A percentile compares a stretch with the other conserved stretches of the same genome.
Evolutionary conservation across 768 basidiomycete genomes (phyloP).

Genomic region (Strobilomyces dryophilus): DNA sequence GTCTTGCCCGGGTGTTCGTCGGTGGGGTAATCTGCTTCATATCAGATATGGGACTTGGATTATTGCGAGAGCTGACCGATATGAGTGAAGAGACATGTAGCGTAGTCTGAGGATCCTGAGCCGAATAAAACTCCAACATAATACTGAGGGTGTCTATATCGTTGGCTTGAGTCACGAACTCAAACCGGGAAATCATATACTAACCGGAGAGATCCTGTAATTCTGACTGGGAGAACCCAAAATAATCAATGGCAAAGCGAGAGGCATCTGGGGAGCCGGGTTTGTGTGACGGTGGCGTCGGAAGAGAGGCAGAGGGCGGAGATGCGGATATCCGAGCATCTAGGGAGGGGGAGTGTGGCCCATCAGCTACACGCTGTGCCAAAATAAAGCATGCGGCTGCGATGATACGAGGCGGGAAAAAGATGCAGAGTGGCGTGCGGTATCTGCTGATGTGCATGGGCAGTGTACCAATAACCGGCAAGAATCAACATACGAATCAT

Average conservation of each 20-base stretch:
- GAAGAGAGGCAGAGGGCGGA: constrained; percentile 70
- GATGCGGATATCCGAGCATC: constrained; percentile 70
- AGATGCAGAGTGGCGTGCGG: constrained; percentile 72
- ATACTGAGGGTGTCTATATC: constrained; percentile 57
- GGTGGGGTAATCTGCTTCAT: constrained; percentile 48
- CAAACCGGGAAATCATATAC: constrained; percentile 6
- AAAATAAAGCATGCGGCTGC: constrained; percentile 77
- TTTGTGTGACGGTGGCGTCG: constrained; percentile 77
- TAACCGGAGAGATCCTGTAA: constrained; percentile 58
- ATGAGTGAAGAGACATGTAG: constrained; percentile 49
- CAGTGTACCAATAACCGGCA: neutral
- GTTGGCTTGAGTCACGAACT: constrained; percentile 1
- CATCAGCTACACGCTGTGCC: constrained; percentile 68
- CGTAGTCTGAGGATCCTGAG: constrained; percentile 50
- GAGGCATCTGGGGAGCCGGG: constrained; percentile 67
- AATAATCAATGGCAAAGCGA: constrained; percentile 64
- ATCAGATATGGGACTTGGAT: constrained; percentile 5
- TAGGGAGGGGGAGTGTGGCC: constrained; percentile 68
- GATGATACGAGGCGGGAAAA: constrained; percentile 64
- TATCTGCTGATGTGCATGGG: constrained; percentile 43
- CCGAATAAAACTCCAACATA: constrained; percentile 68
- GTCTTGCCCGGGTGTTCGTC: constrained; percentile 31
- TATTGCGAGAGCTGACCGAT: constrained; percentile 39
- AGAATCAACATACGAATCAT: constrained; percentile 66
- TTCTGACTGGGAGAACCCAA: constrained; percentile 58